phyloP scores from a whole-genome alignment of 441 rosid genomes.

The Rhodomyrtus psidioides region DNA sequence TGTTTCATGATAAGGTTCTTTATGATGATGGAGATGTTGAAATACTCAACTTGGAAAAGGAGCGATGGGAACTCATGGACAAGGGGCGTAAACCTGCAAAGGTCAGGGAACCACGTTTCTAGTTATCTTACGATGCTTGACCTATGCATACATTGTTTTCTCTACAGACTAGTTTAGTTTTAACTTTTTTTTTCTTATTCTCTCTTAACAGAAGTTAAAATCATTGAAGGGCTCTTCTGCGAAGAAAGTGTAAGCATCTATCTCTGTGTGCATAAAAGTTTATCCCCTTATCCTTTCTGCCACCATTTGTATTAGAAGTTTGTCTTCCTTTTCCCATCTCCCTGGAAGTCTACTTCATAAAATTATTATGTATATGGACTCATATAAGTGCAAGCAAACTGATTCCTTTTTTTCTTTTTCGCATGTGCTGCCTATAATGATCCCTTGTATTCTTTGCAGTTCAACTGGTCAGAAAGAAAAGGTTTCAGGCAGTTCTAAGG shows the following conservation, averaged over 20 bases:
- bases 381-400: background rate
- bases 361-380: background rate
- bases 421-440: background rate
- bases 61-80: constrained; percentile 87
- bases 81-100: constrained; percentile 52
- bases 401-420: background rate
- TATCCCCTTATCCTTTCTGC: background rate
- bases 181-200: constrained; percentile 16
- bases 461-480: constrained; percentile 44
- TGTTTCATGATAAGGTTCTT: constrained; percentile 41
- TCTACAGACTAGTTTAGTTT: background rate
- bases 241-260: constrained; percentile 43
- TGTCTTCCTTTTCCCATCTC: background rate
- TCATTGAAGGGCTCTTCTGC: constrained; percentile 31
- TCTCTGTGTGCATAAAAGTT: background rate
- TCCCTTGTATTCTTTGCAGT: constrained; percentile 27
- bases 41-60: constrained; percentile 82
- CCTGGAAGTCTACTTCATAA: background rate
- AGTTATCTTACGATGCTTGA: no score
- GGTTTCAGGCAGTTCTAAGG: constrained; percentile 25
- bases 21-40: constrained; percentile 98
- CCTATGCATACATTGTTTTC: background rate
- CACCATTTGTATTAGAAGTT: background rate
- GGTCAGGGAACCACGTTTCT: constrained; percentile 32
- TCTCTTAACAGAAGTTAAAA: constrained; percentile 52